phyloP scores from a whole-genome alignment of 2,329 filamentous ascomycete species.

The Verticillium zaregamsianum region DNA sequence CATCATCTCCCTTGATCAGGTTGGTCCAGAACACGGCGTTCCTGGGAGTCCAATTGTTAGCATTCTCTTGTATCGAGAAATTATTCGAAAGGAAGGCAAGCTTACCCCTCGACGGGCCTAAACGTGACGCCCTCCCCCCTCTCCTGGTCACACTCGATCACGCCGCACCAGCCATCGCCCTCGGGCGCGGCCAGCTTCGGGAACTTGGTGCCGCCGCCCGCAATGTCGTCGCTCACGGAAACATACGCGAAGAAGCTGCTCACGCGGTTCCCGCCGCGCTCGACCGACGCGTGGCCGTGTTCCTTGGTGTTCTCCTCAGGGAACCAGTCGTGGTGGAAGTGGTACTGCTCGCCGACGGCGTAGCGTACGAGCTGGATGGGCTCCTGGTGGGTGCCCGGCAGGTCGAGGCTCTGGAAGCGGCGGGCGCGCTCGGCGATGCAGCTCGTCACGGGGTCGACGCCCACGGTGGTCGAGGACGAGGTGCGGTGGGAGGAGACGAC shows the following conservation, averaged over 20 bases:
- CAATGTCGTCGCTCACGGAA: slow-evolving; percentile 26
- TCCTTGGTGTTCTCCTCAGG: slow-evolving; percentile 20
- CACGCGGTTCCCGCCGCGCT: slow-evolving; percentile 30
- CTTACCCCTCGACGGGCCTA: slow-evolving; percentile 21
- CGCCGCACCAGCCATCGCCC: slow-evolving; percentile 31
- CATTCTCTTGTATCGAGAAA: slow-evolving; percentile 2
- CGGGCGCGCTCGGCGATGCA: slow-evolving; percentile 34
- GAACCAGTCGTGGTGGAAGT: slow-evolving; percentile 39
- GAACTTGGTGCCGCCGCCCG: slow-evolving; percentile 36
- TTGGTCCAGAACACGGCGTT: slow-evolving; percentile 39
- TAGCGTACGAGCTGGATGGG: slow-evolving; percentile 36
- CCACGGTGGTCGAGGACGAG: slow-evolving; percentile 32
- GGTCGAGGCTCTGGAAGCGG: slow-evolving; percentile 32
- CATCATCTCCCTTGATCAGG: slow-evolving; percentile 23
- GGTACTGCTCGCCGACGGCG: slow-evolving; percentile 30
- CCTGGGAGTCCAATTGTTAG: slow-evolving; percentile 6
- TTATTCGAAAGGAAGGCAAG: too few relatives aligned
- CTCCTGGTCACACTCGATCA: slow-evolving; percentile 34
- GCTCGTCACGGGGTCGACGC: slow-evolving; percentile 26
- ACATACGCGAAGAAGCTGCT: slow-evolving; percentile 37
- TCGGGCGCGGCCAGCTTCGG: slow-evolving; percentile 27
- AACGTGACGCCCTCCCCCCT: slow-evolving; percentile 35
- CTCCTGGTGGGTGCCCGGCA: slow-evolving; percentile 27
- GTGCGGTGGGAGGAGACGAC: slow-evolving; percentile 24
- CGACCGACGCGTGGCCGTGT: slow-evolving; percentile 17